Evolutionary conservation across 176 grass and related monocot species (phyloP).

Genomic region (Paspalum notatum): DNA sequence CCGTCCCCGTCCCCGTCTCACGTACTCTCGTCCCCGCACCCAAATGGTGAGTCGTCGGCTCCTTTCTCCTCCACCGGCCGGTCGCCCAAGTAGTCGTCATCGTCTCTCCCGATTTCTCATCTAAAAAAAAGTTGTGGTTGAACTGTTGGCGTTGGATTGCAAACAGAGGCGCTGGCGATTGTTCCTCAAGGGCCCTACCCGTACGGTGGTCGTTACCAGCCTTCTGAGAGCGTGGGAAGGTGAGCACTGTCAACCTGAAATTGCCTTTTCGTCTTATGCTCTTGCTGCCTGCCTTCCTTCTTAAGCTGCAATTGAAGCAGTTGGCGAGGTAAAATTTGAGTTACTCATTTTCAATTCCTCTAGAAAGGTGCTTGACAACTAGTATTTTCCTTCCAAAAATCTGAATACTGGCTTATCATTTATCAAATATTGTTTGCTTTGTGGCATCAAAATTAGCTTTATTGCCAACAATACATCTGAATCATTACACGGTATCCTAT

Average conservation of each 20-base stretch:
- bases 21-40: constrained; percentile 6
- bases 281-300: neutral
- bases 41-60: constrained; percentile 17
- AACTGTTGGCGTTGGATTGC: neutral
- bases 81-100: neutral
- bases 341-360: no score
- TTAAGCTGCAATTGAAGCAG: neutral
- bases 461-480: no score
- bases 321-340: no score
- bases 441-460: no score
- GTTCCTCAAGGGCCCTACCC: constrained; percentile 60
- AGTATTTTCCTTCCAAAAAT: no score
- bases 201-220: constrained; percentile 50
- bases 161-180: constrained; percentile 39
- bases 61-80: neutral
- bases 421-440: no score
- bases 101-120: neutral
- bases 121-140: neutral
- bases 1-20: constrained; percentile 42
- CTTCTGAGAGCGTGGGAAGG: constrained; percentile 60
- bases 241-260: constrained; percentile 16
- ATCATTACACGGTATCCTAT: no score
- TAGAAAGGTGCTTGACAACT: no score
- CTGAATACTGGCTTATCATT: no score
- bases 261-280: neutral